Percentiles rank a stretch among this genome's conserved stretches.
Evolutionary conservation across 768 basidiomycete genomes (phyloP).

Genomic region (Lentinula guzmanii): DNA sequence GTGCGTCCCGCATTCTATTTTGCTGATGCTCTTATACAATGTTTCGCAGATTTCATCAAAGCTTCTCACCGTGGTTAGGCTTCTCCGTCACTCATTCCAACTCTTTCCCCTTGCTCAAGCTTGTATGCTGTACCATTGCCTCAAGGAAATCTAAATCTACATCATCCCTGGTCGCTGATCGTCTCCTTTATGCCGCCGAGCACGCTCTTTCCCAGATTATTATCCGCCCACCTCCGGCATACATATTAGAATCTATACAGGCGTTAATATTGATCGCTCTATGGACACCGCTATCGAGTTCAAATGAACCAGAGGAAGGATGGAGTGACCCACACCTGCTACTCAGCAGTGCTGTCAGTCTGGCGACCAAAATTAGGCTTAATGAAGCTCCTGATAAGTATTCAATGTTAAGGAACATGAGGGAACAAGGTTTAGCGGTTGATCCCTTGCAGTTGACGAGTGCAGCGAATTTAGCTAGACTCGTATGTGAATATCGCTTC

Average conservation of each 20-base stretch:
- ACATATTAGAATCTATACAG: not conserved
- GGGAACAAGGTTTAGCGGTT: not conserved
- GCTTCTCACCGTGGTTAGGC: not conserved
- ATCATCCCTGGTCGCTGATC: not conserved
- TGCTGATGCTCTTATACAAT: not conserved
- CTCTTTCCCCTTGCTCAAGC: not conserved
- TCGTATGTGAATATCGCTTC: not conserved
- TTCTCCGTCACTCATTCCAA: not conserved
- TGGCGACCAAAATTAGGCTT: not conserved
- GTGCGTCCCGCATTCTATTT: not conserved
- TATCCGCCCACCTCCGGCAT: not conserved
- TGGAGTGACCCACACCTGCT: not conserved
- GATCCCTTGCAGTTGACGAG: not conserved
- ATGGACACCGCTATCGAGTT: not conserved
- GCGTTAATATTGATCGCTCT: not conserved
- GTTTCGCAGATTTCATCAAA: not conserved
- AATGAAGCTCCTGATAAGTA: not conserved
- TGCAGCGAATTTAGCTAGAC: not conserved
- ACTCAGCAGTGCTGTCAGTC: not conserved
- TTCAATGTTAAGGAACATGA: not conserved
- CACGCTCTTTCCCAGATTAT: not conserved
- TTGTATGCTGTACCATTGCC: not conserved
- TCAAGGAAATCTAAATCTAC: not conserved
- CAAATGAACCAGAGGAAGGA: not conserved
- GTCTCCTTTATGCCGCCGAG: not conserved